A percentile compares a stretch with the other conserved stretches of the same genome.
Evolutionary conservation across 139 green algal genomes (phyloP).

Genomic region (Micractinium conductrix): DNA sequence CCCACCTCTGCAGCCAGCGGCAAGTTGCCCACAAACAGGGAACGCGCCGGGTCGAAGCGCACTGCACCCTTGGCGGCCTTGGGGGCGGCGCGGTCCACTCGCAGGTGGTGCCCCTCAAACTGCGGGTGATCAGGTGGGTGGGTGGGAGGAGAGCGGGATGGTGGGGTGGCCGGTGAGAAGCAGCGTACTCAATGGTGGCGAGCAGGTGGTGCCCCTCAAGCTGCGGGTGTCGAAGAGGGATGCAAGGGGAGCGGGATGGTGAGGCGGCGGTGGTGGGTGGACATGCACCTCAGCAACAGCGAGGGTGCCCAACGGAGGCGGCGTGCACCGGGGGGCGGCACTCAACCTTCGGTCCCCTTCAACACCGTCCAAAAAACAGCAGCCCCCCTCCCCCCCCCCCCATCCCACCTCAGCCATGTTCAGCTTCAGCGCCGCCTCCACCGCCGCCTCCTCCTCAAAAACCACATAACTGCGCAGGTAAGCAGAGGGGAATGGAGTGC

Average conservation of each 20-base stretch:
- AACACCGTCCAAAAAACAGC: too few species aligned
- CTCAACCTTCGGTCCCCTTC: too few species aligned
- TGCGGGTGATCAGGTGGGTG: slow-evolving; percentile 18
- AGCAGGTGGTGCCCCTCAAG: not conserved
- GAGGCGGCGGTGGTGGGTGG: too few species aligned
- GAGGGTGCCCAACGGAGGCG: too few species aligned
- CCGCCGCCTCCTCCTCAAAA: slow-evolving; percentile 57
- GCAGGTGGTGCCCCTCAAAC: slow-evolving; percentile 79
- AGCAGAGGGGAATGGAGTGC: not conserved
- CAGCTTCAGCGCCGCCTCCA: slow-evolving; percentile 57
- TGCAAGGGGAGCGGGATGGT: not conserved
- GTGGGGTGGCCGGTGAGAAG: not conserved
- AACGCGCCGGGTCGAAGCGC: slow-evolving; percentile 75
- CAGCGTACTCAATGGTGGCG: not conserved
- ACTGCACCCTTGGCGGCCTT: slow-evolving; percentile 28
- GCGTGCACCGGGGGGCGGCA: too few species aligned
- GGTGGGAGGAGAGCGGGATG: not conserved
- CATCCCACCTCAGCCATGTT: slow-evolving; percentile 77
- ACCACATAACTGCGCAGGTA: slow-evolving; percentile 86
- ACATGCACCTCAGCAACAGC: too few species aligned
- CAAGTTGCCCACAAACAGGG: slow-evolving; percentile 92
- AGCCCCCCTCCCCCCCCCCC: too few species aligned
- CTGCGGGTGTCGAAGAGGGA: not conserved
- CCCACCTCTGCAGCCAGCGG: slow-evolving; percentile 71
- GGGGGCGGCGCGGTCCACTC: slow-evolving; percentile 76